Evolutionary conservation across 352 stramenopile species (phyloP).

Genomic region (Pythium rhizo-oryzae): DNA sequence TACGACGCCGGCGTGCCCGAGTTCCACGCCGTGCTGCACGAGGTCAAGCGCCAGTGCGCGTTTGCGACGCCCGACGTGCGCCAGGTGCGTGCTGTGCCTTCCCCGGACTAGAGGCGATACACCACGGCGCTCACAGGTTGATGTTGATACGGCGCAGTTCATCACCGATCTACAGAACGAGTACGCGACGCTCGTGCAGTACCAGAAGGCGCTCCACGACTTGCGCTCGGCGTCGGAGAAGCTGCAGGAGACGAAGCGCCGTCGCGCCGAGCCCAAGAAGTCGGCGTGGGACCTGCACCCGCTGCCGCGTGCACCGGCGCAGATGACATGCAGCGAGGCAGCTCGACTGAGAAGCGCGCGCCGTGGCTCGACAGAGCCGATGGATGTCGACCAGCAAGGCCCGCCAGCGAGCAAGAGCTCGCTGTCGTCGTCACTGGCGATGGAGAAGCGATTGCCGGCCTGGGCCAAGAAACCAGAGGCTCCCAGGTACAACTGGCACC

Average conservation of each 20-base stretch:
- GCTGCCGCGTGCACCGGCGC: background rate
- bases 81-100: constrained; percentile 29
- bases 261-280: background rate
- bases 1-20: constrained; percentile 53
- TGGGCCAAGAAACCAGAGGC: constrained; percentile 25
- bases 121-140: background rate
- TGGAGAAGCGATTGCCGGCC: constrained; percentile 25
- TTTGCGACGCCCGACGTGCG: constrained; percentile 30
- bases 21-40: constrained; percentile 40
- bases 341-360: constrained; percentile 5
- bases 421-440: constrained; percentile 1
- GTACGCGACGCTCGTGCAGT: constrained; percentile 49
- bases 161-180: constrained; percentile 55
- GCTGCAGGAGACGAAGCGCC: constrained; percentile 24
- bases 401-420: background rate
- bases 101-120: too few species aligned
- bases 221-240: constrained; percentile 22
- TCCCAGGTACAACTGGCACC: constrained; percentile 11
- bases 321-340: constrained; percentile 3
- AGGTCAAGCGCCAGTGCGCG: constrained; percentile 39
- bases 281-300: constrained; percentile 18
- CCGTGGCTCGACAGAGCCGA: constrained; percentile 10
- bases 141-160: constrained; percentile 24
- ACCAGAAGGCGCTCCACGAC: constrained; percentile 46
- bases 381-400: constrained; percentile 30